Base-by-base conservation (phyloP, 345 rosid genomes). In the Aquilaria malaccensis region DNA sequence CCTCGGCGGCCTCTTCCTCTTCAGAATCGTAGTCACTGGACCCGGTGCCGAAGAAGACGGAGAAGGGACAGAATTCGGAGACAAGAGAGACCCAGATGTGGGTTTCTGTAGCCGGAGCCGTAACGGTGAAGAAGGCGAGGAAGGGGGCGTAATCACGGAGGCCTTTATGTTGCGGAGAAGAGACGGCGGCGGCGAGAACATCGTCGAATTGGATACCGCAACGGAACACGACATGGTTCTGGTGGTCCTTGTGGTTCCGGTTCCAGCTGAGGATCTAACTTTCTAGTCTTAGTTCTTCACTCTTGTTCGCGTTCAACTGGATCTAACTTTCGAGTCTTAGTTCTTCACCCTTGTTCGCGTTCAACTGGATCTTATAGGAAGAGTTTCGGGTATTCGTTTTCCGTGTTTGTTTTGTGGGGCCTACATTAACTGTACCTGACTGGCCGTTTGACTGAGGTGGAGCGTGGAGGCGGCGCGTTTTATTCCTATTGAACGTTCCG, bases 1-100 rank as follows among this genome's bases (percentile, higher is more conserved):
- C 81, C 70, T 85, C 52, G 86, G 69, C 10, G 96, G 98, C 11
- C 98, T 67, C 75, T 91, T 91, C 79, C 98, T 81, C 85, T 88
- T 91, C 58, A 78, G 66, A 2, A 67, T 56, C 43, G 89, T 69
- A 59, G 79, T 64, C 49, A 80, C 30, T 6, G 76, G 6, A 11
- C 33, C 67, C 0, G 64, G 45, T 9, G 53, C 56, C 41, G 72
- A 37, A 48, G 76, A 66, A 30, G 75, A 56, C 2, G 78, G 64
- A 41, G 76, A 9, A 12, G 58, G 1, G 11, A 43, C 45, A 41
- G 59, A 29, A 33, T 29, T 29, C 7, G 57, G 32, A 57, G 69
- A 45, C 11, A 64, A 33, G 0, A 77, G 69, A 29, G 77, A 67
- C 12, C 57, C 79, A 22, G 83, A 12, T 2, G 82, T 81, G 0